Evolutionary conservation across 805 yeast genomes (phyloP).

Genomic region (Scheffersomyces amazonensis): DNA sequence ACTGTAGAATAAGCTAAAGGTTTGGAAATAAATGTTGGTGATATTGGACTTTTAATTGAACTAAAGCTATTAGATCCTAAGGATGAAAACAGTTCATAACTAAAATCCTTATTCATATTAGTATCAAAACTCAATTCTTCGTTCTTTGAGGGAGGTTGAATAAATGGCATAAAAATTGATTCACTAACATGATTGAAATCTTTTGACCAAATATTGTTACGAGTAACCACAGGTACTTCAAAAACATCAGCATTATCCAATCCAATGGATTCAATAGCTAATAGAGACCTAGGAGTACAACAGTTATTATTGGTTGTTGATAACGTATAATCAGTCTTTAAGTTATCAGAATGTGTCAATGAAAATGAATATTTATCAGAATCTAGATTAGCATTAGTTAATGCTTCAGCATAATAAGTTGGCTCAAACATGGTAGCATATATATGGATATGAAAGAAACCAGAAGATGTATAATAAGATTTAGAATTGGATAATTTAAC

Average conservation of each 20-base stretch:
- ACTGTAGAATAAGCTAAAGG: background rate
- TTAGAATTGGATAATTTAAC: too few relatives aligned
- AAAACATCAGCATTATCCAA: constrained; percentile 8
- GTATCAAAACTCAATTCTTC: background rate
- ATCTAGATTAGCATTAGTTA: too few relatives aligned
- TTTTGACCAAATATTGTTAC: constrained; percentile 18
- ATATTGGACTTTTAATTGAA: background rate
- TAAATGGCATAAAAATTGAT: background rate
- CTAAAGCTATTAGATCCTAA: background rate
- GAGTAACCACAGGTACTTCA: constrained; percentile 4
- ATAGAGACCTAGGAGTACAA: constrained; percentile 17
- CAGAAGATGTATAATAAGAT: too few relatives aligned
- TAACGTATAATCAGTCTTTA: background rate
- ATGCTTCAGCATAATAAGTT: too few relatives aligned
- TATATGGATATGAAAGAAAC: too few relatives aligned
- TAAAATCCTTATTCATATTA: background rate
- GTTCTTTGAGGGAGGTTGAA: background rate
- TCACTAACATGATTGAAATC: background rate
- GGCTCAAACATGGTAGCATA: too few relatives aligned
- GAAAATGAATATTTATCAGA: too few relatives aligned
- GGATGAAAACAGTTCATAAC: background rate
- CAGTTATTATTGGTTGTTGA: constrained; percentile 5
- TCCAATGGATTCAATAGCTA: constrained; percentile 12
- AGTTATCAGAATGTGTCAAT: too few relatives aligned
- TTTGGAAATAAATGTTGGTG: background rate